Base-by-base conservation (phyloP, 305 asterid genomes). In the Fraxinus latifolia region DNA sequence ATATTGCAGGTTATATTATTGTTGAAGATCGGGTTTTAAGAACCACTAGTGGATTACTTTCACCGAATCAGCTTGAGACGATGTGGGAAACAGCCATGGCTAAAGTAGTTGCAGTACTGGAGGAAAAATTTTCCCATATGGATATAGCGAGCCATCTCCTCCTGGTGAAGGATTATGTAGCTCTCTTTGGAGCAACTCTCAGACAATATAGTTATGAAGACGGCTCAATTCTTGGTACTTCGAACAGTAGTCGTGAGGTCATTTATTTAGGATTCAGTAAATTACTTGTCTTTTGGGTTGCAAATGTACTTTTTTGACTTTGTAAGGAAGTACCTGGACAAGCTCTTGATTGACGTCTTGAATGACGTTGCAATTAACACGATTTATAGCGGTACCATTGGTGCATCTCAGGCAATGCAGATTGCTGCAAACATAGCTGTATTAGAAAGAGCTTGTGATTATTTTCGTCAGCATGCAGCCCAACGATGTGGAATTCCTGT, bases 21-120 rank as follows among this genome's bases (percentile, higher is more conserved):
- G 98, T 95, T n/a, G 98, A 95, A 82, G 98, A 93, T 83, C 92
- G 95, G 81, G 97, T 95, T 73, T 80, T 95, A 79, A 90, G 98
- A 91, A 95, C 97, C 65, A 94, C 97, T 34, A 94, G 97, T 14
- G 1, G 42, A 68, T 82, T 95, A 55, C 91, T 95, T 25, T 84
- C 86, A 3, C 87, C 95, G 2, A 89, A 89, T 72, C 97, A 93
- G 88, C 94, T 95, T 8, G 99, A 95, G 86, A 89, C 90, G 50
- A 91, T 95, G 98, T 95, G 97, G 99, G 98, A 92, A 85, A 91
- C 92, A 3, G 98, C 98, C 32, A 93, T 90, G 65, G 81, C 88
- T 11, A 91, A 89, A 89, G 92, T 92, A 70, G 89, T 92, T 8
- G 80, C 92, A n/a, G 79, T 94, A 39, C 84, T 95, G 90, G 98